Base-by-base conservation (phyloP, 768 basidiomycete genomes). In the Vishniacozyma victoriae region DNA sequence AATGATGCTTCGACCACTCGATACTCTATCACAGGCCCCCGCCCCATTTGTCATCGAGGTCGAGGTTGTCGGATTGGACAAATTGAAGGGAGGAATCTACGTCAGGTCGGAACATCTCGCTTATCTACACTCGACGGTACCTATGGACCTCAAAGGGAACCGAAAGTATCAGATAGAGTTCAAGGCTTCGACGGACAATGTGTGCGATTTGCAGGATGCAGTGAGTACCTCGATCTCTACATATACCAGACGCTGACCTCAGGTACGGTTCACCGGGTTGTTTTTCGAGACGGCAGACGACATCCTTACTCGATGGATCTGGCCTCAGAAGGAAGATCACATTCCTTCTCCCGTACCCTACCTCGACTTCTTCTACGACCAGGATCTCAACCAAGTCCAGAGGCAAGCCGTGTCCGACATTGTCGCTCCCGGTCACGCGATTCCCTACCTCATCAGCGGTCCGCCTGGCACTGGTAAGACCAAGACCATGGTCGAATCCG, bases 401-500 rank as follows among this genome's bases (percentile, higher is more conserved):
- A n/a, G n/a, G n/a, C n/a, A n/a, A n/a, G n/a, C n/a, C n/a, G n/a
- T n/a, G n/a, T n/a, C n/a, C n/a, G n/a, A n/a, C n/a, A n/a, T n/a
- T n/a, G n/a, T n/a, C n/a, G n/a, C n/a, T 5, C 38, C 38, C 12
- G 29, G 46, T 3, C 56, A 57, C 19, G 33, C 36, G 0, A 44
- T 69, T 2, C 73, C 73, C 0, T 67, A 69, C 22, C 48, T 74
- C 1, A 61, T 73, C 16, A 57, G 50, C n/a, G 73, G 73, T 7
- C 72, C 73, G 1, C 69, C 72, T 0, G 73, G 73, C 3, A 43
- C 53, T 27, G 66, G 66, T 14, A 68, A 68, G 48, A 68, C 66
- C 15, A 56, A 65, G 36, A 68, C 67, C 0, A 37, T 71, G 4
- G 64, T 69, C 36, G 72, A 72, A 43, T 44, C 52, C 0, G 63